phyloP scores from a whole-genome alignment of 2,329 filamentous ascomycete species.

The Colletotrichum karsti region DNA sequence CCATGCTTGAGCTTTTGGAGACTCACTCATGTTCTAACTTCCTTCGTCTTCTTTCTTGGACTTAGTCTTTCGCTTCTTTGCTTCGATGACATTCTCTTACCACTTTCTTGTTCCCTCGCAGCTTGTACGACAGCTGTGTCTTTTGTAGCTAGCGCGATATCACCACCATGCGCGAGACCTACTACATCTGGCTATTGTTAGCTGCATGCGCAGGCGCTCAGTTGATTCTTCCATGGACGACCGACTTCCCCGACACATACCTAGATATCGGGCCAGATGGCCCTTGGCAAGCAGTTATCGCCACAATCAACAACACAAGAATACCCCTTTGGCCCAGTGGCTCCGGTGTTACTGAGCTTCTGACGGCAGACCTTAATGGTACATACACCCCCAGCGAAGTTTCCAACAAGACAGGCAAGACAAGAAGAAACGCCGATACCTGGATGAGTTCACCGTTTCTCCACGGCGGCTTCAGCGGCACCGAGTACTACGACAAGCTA shows the following conservation, averaged over 20 bases:
- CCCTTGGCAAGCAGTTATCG: slow-evolving; percentile 3
- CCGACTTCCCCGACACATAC: not conserved
- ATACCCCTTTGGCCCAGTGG: slow-evolving; percentile 3
- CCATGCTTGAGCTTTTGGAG: too few relatives aligned
- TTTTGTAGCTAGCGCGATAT: too few relatives aligned
- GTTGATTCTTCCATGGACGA: not conserved
- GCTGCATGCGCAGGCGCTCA: not conserved
- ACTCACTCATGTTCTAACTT: too few relatives aligned
- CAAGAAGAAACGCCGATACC: not conserved
- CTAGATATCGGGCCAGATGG: not conserved
- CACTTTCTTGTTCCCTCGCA: too few relatives aligned
- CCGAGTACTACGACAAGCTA: not conserved
- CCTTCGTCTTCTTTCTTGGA: too few relatives aligned
- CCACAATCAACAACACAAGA: not conserved
- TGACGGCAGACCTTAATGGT: not conserved
- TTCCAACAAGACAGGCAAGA: not conserved
- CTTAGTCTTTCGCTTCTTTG: too few relatives aligned
- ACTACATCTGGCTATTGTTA: not conserved
- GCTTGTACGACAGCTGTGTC: too few relatives aligned
- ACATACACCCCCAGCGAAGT: not conserved
- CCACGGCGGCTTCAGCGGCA: not conserved
- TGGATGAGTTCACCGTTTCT: not conserved
- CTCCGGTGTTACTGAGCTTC: not conserved
- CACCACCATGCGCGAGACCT: not conserved
- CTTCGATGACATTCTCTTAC: not conserved